Base-by-base conservation (phyloP, 2,329 filamentous ascomycete genomes). In the Microthyrium microscopicum region DNA sequence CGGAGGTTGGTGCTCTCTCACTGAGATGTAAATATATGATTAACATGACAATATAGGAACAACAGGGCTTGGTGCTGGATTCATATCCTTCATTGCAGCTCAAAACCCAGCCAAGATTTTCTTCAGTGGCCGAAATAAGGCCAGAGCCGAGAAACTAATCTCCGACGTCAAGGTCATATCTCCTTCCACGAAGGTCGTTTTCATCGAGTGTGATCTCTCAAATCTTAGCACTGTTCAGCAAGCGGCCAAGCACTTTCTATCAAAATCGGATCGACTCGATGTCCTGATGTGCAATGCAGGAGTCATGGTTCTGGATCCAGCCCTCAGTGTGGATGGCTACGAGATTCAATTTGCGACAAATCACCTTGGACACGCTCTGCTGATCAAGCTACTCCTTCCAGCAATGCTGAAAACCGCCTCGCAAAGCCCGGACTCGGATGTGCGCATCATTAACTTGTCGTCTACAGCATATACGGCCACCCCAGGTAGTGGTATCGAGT, bases 261-360 rank as follows among this genome's bases (percentile, higher is more conserved):
- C 44, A 4, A 38, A 45, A n/a, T 49, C 52, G 13, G 27, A 43
- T n/a, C 53, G 57, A 3, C 52, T 66, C 13, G 60, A 66, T 38
- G 46, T 63, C 19, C 48, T 64, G 3, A 49, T 63, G 36, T 53
- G 56, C 45, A 64, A 65, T 39, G 61, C 62, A 0, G 61, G 61
- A 25, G 49, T 64, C 34, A 57, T 58, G 42, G 45, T 44, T 3
- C 27, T 42, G 1, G 35, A 38, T 13, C n/a, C 44, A 26, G 46
- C 41, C 17, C 45, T 50, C 2, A 65, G 61, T 1, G 47, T 52
- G 13, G 60, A 66, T 27, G 61, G 60, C 27, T 64, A 62, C 39
- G 63, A 68, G 43, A 52, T 59, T 20, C 60, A 65, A 33, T 59
- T 66, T 36, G 64, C 60, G 20, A 64, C 58, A 7, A 66, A 68